Base-by-base conservation (phyloP, 2,329 filamentous ascomycete genomes). In the Ophiosphaerella narmari region DNA sequence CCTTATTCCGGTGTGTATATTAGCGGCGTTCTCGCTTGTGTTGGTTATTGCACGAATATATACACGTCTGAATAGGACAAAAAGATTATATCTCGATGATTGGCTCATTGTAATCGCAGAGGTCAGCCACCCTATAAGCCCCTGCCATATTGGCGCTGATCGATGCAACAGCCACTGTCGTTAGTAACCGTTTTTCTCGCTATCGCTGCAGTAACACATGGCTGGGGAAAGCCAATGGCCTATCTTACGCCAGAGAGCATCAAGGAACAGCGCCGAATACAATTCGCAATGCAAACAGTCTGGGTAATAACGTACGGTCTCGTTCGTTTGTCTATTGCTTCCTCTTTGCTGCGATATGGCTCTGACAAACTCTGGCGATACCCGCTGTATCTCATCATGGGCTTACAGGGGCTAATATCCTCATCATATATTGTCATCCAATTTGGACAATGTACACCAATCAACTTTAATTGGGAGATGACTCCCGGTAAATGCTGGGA, bases 81-180 rank as follows among this genome's bases (percentile, higher is more conserved):
- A 46, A 11, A 50, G 40, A 9, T 32, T 68, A 14, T 54, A 59
- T 32, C 33, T 63, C 7, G 64, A 68, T 44, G 65, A 67, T 52
- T 65, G 60, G 63, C 48, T 67, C 39, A 61, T 68, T 36, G 12
- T 64, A 14, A 51, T 57, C 18, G 65, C 62, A 24, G 60, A 65
- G 54, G 63, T 65, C 38, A n/a, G 54, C 46, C 32, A 26, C n/a
- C 21, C 14, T 21, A 40, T 4, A 13, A 29, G 13, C 29, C 13
- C 21, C n/a, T 8, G 16, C 7, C 5, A 34, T 36, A 26, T 13
- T 7, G n/a, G 26, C 29, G n/a, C 34, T 54, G 14, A 39, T 9
- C 13, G 23, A 47, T 8, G 34, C 29, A 7, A 42, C 11, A 54
- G 32, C 47, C 46, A 8, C 48, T 68, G 11, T 67, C 64, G 1